A percentile compares a stretch with the other conserved stretches of the same genome.
Evolutionary conservation across 768 basidiomycete genomes (phyloP).

Genomic region (Daedalea quercina): DNA sequence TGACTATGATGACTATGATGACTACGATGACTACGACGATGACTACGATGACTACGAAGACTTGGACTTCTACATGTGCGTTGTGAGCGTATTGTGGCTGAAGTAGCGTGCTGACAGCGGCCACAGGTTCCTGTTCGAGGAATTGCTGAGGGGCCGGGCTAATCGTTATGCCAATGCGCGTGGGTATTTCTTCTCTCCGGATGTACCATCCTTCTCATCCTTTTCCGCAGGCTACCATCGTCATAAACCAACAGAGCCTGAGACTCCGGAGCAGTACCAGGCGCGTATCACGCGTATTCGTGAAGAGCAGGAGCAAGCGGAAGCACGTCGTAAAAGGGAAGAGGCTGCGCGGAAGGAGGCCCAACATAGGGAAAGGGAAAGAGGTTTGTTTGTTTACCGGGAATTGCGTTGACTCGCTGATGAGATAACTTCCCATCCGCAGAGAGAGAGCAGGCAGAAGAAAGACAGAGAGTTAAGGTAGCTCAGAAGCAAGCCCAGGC

Average conservation of each 20-base stretch:
- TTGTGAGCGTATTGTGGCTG: constrained; percentile 4
- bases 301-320: constrained; percentile 50
- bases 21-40: constrained; percentile 20
- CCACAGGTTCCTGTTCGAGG: constrained; percentile 42
- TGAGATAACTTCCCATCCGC: constrained; percentile 4
- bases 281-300: constrained; percentile 41
- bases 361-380: constrained; percentile 41
- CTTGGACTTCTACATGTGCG: constrained; percentile 40
- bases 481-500: constrained; percentile 52
- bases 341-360: constrained; percentile 40
- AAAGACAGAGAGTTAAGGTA: constrained; percentile 48
- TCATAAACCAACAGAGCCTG: constrained; percentile 24
- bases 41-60: constrained; percentile 30
- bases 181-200: background rate
- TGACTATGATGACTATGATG: constrained; percentile 30
- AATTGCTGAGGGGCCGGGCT: constrained; percentile 33
- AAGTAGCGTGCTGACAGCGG: background rate
- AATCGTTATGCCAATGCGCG: constrained; percentile 15
- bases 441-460: constrained; percentile 50
- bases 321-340: constrained; percentile 45
- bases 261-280: constrained; percentile 46
- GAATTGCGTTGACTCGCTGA: constrained; percentile 1
- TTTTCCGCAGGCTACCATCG: constrained; percentile 5
- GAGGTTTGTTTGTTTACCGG: constrained; percentile 29
- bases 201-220: background rate